A percentile compares a stretch with the other conserved stretches of the same genome.
Conservation (phyloP, 225 moss, liverwort and hornwort species). For the Straminergon stramineum region DNA sequence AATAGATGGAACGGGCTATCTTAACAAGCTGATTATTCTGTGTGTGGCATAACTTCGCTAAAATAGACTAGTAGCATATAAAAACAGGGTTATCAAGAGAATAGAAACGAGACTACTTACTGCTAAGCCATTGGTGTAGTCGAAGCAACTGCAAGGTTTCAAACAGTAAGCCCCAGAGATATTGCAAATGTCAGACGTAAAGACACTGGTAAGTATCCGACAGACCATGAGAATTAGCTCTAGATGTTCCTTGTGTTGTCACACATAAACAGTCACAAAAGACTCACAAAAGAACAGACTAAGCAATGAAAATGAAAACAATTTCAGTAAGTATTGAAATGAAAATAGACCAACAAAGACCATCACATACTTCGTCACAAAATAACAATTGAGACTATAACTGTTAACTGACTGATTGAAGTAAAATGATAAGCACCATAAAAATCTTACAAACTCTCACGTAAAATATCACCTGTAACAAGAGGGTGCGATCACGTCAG, state of each 20-base stretch:
- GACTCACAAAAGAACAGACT: not conserved
- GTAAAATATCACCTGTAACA: slow-evolving; percentile 69
- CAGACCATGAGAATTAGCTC: not conserved
- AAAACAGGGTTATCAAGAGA: not conserved
- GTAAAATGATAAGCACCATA: not conserved
- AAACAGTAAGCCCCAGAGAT: not conserved
- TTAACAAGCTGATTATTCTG: not conserved
- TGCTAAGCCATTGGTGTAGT: slow-evolving; percentile 95
- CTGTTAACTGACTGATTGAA: not conserved
- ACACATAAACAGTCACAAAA: not conserved
- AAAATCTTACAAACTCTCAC: not conserved
- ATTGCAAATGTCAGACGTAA: not conserved
- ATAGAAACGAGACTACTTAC: slow-evolving; percentile 37
- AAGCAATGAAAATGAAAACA: not conserved
- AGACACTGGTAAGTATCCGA: not conserved
- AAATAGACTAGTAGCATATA: not conserved
- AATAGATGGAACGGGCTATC: not conserved
- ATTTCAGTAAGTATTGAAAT: not conserved
- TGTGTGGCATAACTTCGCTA: not conserved
- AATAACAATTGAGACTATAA: not conserved
- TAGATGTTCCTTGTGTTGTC: not conserved
- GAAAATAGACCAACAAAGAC: not conserved
- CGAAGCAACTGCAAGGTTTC: slow-evolving; percentile 71
- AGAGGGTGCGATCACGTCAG: slow-evolving; percentile 93
- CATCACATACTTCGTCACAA: not conserved